phyloP scores from a whole-genome alignment of 805 yeast species.

The Myxozyma sirexii region DNA sequence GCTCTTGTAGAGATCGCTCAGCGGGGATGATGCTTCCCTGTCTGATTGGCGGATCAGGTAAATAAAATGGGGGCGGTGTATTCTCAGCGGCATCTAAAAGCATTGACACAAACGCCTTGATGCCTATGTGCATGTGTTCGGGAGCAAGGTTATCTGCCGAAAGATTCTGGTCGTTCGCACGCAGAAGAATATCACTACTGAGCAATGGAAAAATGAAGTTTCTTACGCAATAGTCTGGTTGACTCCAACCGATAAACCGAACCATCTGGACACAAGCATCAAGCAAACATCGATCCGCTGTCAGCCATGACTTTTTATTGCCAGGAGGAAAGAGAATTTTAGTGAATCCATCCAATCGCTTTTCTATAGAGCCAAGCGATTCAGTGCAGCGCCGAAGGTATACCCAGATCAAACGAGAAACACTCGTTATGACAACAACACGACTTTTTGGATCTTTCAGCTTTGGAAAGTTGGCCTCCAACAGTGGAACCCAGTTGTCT shows the following conservation, averaged over 20 bases:
- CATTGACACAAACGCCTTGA: constrained; percentile 71
- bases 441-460: constrained; percentile 66
- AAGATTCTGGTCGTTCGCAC: constrained; percentile 46
- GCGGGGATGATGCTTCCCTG: constrained; percentile 5
- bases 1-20: constrained; percentile 3
- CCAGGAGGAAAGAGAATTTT: constrained; percentile 53
- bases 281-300: constrained; percentile 61
- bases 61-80: constrained; percentile 71
- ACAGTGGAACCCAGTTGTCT: constrained; percentile 66
- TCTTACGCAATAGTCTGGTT: constrained; percentile 77
- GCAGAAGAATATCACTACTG: constrained; percentile 37
- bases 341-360: constrained; percentile 69
- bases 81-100: constrained; percentile 58
- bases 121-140: constrained; percentile 70
- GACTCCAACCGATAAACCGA: constrained; percentile 77
- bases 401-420: constrained; percentile 84
- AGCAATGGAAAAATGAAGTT: constrained; percentile 73
- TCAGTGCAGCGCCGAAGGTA: constrained; percentile 85
- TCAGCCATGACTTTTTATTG: constrained; percentile 73
- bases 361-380: constrained; percentile 81
- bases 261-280: constrained; percentile 71
- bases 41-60: constrained; percentile 49
- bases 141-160: constrained; percentile 63
- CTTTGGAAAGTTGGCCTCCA: constrained; percentile 63
- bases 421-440: constrained; percentile 61